Conservation (phyloP, 345 rosid genomes). For the Noccaea bulbosa region DNA sequence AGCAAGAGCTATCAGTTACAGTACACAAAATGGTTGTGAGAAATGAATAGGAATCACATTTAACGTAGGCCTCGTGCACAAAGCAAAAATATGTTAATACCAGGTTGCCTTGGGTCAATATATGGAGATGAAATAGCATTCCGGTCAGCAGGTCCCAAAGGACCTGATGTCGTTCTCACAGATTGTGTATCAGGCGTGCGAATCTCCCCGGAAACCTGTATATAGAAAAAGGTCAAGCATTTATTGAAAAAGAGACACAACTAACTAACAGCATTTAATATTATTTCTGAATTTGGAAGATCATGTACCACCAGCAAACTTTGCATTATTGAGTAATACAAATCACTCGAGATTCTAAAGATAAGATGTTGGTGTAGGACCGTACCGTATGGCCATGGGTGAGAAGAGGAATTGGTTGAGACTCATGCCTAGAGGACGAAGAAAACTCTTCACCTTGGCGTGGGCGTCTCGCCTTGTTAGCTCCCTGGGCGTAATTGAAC, state of each 20-base stretch:
- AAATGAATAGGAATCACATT: slow-evolving; percentile 17
- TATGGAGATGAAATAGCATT: slow-evolving; percentile 83
- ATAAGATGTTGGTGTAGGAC: slow-evolving; percentile 24
- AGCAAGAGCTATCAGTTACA: slow-evolving; percentile 28
- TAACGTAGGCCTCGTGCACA: slow-evolving; percentile 6
- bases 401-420: slow-evolving; percentile 94
- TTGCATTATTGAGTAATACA: slow-evolving; percentile 15
- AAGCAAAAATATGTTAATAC: slow-evolving; percentile 46
- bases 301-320: neutral
- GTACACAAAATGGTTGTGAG: slow-evolving; percentile 1
- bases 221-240: slow-evolving; percentile 25
- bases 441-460: slow-evolving; percentile 92
- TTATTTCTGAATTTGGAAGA: slow-evolving; percentile 13
- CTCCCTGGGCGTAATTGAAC: slow-evolving; percentile 74
- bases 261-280: neutral
- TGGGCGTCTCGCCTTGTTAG: slow-evolving; percentile 62
- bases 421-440: slow-evolving; percentile 88
- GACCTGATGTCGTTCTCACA: slow-evolving; percentile 97
- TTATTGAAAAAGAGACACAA: slow-evolving; percentile 16
- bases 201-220: slow-evolving; percentile 96
- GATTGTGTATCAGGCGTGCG: slow-evolving; percentile 92
- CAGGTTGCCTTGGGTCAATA: slow-evolving; percentile 96
- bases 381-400: slow-evolving; percentile 83
- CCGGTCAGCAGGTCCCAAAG: slow-evolving; percentile 91
- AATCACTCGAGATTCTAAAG: slow-evolving; percentile 8